Evolutionary conservation across 2,329 filamentous ascomycete species (phyloP).

Genomic region (Trichoderma pleuroti): DNA sequence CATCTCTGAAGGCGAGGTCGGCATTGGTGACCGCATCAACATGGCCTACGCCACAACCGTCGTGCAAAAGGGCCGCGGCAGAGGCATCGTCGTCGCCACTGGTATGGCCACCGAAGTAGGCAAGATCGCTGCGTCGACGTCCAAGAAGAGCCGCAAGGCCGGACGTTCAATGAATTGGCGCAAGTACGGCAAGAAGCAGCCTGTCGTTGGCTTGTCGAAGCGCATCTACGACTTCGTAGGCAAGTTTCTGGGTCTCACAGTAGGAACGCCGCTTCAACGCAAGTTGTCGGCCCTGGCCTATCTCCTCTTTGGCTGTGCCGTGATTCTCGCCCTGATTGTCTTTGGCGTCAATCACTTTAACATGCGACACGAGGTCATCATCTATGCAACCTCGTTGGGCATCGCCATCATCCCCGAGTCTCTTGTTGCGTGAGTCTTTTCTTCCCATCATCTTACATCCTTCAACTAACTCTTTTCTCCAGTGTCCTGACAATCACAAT

Average conservation of each 20-base stretch:
- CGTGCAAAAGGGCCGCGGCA: conserved; percentile 69
- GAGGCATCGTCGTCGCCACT: conserved; percentile 68
- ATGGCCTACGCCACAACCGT: conserved; percentile 72
- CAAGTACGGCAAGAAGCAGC: conserved; percentile 51
- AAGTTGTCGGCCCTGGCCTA: conserved; percentile 77
- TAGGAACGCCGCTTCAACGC: conserved; percentile 74
- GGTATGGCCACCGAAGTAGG: conserved; percentile 71
- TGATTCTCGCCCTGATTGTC: conserved; percentile 54
- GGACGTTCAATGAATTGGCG: conserved; percentile 51
- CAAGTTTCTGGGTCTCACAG: conserved; percentile 57
- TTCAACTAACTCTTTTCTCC: conserved; percentile 20
- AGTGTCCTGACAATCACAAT: conserved; percentile 67
- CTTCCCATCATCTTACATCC: background rate
- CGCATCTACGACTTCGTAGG: conserved; percentile 49
- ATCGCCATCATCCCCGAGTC: conserved; percentile 63
- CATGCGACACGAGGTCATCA: conserved; percentile 50
- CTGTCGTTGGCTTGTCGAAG: conserved; percentile 45
- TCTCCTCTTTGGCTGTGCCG: conserved; percentile 68
- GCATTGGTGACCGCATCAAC: conserved; percentile 70
- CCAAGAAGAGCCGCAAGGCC: conserved; percentile 54
- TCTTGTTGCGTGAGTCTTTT: conserved; percentile 53
- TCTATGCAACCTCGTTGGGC: conserved; percentile 56
- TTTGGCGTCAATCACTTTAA: conserved; percentile 56
- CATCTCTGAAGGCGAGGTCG: conserved; percentile 47
- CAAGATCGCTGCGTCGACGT: conserved; percentile 59